A percentile compares a stretch with the other conserved stretches of the same genome.
These are phyloP conservation scores for Pulveroboletus ravenelii DNA, from an alignment of 768 basidiomycete species.

Conservation along the genomic window DNA sequence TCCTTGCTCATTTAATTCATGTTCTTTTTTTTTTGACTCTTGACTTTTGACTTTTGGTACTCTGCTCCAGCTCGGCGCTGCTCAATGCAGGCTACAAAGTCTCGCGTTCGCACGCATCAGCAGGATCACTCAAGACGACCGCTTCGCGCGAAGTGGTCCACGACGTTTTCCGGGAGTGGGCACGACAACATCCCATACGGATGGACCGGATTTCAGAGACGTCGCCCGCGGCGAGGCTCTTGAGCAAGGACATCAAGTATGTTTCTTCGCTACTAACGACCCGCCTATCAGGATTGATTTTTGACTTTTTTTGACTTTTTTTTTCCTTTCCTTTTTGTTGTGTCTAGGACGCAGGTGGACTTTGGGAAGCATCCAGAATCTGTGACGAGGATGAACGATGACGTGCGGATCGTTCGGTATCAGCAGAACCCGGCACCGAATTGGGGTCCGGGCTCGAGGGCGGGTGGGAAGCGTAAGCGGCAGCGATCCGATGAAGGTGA, in stretches of 20 bases:
- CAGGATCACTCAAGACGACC: conserved; percentile 89
- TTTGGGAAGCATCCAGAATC: conserved; percentile 72
- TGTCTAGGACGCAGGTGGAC: conserved; percentile 56
- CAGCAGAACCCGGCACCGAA: conserved; percentile 86
- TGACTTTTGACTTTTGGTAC: neutral
- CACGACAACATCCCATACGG: conserved; percentile 76
- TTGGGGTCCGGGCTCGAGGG: conserved; percentile 86
- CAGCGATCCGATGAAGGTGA: conserved; percentile 18
- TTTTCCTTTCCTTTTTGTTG: neutral
- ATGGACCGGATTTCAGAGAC: conserved; percentile 74
- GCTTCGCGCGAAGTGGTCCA: conserved; percentile 68
- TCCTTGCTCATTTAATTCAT: neutral
- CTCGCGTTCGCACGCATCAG: conserved; percentile 85
- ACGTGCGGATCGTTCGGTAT: conserved; percentile 79
- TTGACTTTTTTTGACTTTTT: neutral
- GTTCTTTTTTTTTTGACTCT: neutral
- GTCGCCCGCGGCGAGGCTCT: conserved; percentile 64
- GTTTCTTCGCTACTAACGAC: conserved; percentile 15
- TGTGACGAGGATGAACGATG: conserved; percentile 53
- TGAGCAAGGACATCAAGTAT: conserved; percentile 67
- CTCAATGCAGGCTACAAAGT: conserved; percentile 80
- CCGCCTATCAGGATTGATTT: neutral
- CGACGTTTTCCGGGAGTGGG: conserved; percentile 83
- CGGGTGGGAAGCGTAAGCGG: conserved; percentile 37
- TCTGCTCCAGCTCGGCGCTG: conserved; percentile 66